Base-by-base conservation (phyloP, 257 asterid genomes). In the Rhazya stricta region DNA sequence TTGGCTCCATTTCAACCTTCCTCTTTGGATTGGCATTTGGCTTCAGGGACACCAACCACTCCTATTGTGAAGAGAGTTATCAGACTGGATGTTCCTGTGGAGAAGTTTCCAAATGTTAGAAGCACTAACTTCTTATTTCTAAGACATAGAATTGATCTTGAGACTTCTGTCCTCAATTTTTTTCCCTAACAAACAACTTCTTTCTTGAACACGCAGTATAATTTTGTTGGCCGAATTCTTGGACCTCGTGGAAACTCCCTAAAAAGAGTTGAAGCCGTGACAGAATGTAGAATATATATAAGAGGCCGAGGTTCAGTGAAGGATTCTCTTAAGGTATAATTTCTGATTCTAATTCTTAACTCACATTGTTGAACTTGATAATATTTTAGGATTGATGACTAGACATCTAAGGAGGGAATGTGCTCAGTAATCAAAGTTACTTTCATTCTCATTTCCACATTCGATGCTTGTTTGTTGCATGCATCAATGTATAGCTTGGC, bases 241-340 rank as follows among this genome's bases (percentile, higher is more conserved):
- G 93, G 97, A 60, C 93, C 93, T 1, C 96, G 97, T 61, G 97
- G 96, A 42, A 91, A 91, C 83, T 91, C 96, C 77, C 84, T 91
- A 83, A 91, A 91, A 82, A 87, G 93, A 72, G 89, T 89, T 67
- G 97, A 89, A 80, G 91, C 91, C 63, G 56, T 85, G 83, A 91
- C 97, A n/a, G 90, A 89, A 67, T 91, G 97, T 84, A 87, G 95
- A 74, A 86, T 91, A 66, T 91, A 81, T 82, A 91, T 91, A 34
- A 81, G 97, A 76, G 95, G 97, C 65, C 87, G 77, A 54, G 97
- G 97, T 74, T 91, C 97, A 11, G 93, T 91, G 72, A 91, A 91
- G 87, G 97, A 91, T 82, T 16, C 93, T 57, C 65, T 86, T 74
- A 86, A 87, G 96, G 96, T 90, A 81, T 63, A 34, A 67, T 65